phyloP scores from a whole-genome alignment of 225 moss, liverwort and hornwort species.

The Marchantia paleacea region DNA sequence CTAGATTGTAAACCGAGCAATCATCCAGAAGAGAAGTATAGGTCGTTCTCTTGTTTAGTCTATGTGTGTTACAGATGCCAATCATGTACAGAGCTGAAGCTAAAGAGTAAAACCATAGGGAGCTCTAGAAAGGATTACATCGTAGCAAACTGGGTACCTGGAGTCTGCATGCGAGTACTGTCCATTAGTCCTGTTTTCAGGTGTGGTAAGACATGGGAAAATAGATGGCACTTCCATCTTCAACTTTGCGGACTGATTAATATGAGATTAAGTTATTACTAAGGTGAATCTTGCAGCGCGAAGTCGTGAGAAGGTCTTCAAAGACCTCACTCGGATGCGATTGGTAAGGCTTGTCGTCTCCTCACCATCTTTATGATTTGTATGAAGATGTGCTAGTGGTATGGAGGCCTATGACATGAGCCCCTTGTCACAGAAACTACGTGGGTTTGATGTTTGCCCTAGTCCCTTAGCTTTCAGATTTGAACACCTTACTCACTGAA shows the following conservation, averaged over 20 bases:
- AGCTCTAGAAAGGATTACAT: not conserved
- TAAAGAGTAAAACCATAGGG: not conserved
- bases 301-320: not conserved
- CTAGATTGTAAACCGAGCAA: not conserved
- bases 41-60: not conserved
- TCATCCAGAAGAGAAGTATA: not conserved
- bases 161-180: not conserved
- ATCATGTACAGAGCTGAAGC: not conserved
- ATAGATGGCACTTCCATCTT: too few relatives aligned
- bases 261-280: too few relatives aligned
- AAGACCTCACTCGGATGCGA: not conserved
- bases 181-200: not conserved
- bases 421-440: too few relatives aligned
- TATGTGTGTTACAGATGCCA: not conserved
- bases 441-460: too few relatives aligned
- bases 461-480: too few relatives aligned
- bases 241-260: too few relatives aligned
- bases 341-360: not conserved
- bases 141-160: not conserved
- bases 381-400: not conserved
- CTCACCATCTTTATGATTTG: not conserved
- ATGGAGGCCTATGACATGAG: too few relatives aligned
- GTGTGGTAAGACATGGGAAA: not conserved
- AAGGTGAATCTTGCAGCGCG: not conserved
- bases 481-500: slow-evolving; percentile 2